Evolutionary conservation across 1,284 basidiomycete genomes (phyloP).

Genomic region (Malassezia brasiliensis): DNA sequence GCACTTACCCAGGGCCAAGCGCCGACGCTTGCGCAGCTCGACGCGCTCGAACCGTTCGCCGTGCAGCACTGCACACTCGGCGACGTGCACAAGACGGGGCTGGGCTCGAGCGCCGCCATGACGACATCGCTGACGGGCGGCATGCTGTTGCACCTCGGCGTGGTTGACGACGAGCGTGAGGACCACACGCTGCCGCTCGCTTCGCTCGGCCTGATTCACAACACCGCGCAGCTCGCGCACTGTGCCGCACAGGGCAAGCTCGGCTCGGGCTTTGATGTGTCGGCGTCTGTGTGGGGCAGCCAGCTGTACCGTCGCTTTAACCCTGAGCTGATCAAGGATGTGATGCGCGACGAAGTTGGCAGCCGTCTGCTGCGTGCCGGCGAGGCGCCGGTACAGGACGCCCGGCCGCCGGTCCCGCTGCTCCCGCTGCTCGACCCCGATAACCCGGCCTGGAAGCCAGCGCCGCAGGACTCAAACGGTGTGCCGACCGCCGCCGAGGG

Average conservation of each 20-base stretch:
- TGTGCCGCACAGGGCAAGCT: constrained; percentile 96
- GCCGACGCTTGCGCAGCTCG: constrained; percentile 43
- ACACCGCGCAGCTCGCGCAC: constrained; percentile 88
- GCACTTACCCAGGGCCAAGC: constrained; percentile 21
- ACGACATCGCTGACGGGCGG: constrained; percentile 86
- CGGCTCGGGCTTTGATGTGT: constrained; percentile 93
- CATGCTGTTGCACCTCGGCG: constrained; percentile 66
- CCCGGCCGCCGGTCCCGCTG: constrained; percentile 3
- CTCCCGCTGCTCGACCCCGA: constrained; percentile 27
- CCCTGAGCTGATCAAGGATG: constrained; percentile 50
- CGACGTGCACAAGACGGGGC: constrained; percentile 90
- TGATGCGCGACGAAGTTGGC: constrained; percentile 10
- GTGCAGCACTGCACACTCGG: constrained; percentile 53
- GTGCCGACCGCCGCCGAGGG: constrained; percentile 12
- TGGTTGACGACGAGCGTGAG: constrained; percentile 53
- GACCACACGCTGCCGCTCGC: constrained; percentile 18
- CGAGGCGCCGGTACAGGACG: not conserved
- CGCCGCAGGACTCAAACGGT: constrained; percentile 5
- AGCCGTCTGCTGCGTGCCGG: not conserved
- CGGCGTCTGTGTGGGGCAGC: constrained; percentile 85
- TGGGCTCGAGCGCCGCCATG: constrained; percentile 91
- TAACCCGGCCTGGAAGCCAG: constrained; percentile 38
- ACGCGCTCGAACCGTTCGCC: constrained; percentile 60
- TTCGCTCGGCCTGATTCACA: constrained; percentile 58
- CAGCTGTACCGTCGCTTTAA: constrained; percentile 86